Conservation (phyloP, 495 filamentous ascomycete genomes). For the Penicillium fimorum region DNA sequence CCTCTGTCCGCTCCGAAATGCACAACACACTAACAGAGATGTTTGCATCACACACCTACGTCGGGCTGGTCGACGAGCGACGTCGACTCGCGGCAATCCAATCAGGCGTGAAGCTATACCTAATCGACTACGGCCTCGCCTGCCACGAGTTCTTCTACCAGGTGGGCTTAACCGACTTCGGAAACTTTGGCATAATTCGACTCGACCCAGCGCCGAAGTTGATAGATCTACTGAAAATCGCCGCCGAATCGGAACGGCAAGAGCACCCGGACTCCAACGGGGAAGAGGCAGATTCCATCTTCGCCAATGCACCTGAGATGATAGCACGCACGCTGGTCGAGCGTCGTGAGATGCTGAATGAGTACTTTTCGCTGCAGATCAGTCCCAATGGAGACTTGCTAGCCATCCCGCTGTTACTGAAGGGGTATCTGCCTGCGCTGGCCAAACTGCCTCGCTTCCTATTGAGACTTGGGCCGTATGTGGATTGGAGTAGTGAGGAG, state of each 20-base stretch:
- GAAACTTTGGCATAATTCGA: constrained; percentile 83
- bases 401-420: constrained; percentile 79
- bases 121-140: constrained; percentile 90
- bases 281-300: constrained; percentile 59
- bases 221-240: constrained; percentile 67
- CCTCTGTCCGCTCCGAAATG: constrained; percentile 76
- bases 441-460: constrained; percentile 89
- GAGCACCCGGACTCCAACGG: constrained; percentile 20
- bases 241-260: constrained; percentile 62
- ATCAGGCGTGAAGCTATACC: constrained; percentile 85
- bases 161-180: constrained; percentile 92
- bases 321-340: constrained; percentile 65
- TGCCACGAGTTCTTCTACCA: constrained; percentile 96
- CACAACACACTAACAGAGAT: constrained; percentile 88
- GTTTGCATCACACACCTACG: constrained; percentile 87
- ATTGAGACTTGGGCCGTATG: constrained; percentile 80
- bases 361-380: constrained; percentile 90
- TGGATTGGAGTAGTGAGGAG: constrained; percentile 83
- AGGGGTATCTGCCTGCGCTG: constrained; percentile 81
- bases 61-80: constrained; percentile 86
- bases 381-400: constrained; percentile 72
- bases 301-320: constrained; percentile 60
- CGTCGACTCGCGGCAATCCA: constrained; percentile 90
- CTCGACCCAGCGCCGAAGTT: constrained; percentile 76
- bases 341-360: constrained; percentile 78